Conservation (phyloP, 1,139 yeast genomes). For the Yamadazyma epiphylla region DNA sequence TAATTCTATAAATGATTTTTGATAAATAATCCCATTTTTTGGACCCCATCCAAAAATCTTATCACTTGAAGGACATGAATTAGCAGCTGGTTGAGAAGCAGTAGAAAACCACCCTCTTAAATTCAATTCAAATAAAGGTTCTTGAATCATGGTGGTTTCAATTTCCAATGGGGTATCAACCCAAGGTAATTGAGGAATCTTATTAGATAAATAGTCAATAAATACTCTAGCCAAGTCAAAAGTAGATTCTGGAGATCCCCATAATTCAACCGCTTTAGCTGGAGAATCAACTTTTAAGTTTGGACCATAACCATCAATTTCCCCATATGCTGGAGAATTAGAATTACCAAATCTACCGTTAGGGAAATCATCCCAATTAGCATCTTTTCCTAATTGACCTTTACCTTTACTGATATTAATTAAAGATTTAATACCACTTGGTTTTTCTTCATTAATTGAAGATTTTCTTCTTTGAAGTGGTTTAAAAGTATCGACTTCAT, state of each 20-base stretch:
- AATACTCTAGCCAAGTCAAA: constrained; percentile 68
- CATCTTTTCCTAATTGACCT: constrained; percentile 84
- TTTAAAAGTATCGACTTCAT: constrained; percentile 11
- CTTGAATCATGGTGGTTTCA: constrained; percentile 91
- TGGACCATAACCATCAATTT: constrained; percentile 96
- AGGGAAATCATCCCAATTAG: constrained; percentile 98
- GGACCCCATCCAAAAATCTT: constrained; percentile 99
- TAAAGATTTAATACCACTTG: constrained; percentile 45
- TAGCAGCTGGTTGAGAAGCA: constrained; percentile 94
- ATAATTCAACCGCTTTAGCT: constrained; percentile 63
- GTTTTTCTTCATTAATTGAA: constrained; percentile 40
- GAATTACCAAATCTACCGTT: constrained; percentile 98
- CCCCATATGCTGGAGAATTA: constrained; percentile 95
- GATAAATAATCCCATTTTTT: constrained; percentile 80
- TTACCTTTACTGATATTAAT: constrained; percentile 80
- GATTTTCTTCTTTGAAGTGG: constrained; percentile 37
- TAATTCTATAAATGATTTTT: constrained; percentile 86
- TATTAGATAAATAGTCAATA: constrained; percentile 69
- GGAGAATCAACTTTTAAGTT: constrained; percentile 68
- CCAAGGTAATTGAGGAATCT: constrained; percentile 84
- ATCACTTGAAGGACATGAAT: constrained; percentile 72
- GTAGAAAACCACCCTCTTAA: constrained; percentile 76
- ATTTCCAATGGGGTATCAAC: constrained; percentile 79
- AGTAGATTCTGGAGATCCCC: constrained; percentile 78
- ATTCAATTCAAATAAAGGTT: constrained; percentile 77